Evolutionary conservation across 768 basidiomycete genomes (phyloP).

Genomic region (Macrolepiota dolichaula): DNA sequence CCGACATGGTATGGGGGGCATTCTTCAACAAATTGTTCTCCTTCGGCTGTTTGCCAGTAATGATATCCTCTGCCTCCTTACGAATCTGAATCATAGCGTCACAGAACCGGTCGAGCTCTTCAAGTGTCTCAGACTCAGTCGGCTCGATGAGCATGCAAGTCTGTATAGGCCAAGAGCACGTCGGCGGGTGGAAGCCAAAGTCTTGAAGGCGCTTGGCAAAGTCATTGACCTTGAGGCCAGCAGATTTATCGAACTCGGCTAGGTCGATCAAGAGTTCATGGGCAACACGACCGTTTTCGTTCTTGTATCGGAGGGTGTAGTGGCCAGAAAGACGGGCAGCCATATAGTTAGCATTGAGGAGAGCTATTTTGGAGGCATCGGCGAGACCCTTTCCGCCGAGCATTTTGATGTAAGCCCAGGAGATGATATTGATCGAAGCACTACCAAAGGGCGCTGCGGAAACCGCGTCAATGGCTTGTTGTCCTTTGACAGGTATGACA

Average conservation of each 20-base stretch:
- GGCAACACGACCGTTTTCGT: conserved; percentile 87
- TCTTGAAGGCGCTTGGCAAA: conserved; percentile 89
- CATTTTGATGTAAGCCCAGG: conserved; percentile 99
- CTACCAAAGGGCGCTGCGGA: conserved; percentile 93
- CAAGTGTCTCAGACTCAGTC: conserved; percentile 91
- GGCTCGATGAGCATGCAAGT: conserved; percentile 98
- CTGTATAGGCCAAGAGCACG: conserved; percentile 96
- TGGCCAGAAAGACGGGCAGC: conserved; percentile 80
- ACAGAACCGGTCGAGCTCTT: conserved; percentile 96
- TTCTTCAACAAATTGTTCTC: conserved; percentile 93
- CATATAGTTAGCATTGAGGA: conserved; percentile 98
- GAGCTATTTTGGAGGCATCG: conserved; percentile 80
- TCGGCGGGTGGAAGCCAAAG: conserved; percentile 95
- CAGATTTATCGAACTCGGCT: conserved; percentile 88
- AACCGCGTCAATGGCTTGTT: conserved; percentile 80
- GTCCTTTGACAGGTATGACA: conserved; percentile 58
- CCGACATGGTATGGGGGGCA: conserved; percentile 86
- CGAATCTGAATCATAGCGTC: conserved; percentile 98
- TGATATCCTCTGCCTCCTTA: conserved; percentile 84
- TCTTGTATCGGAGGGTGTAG: conserved; percentile 88
- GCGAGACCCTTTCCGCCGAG: conserved; percentile 91
- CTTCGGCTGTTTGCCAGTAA: conserved; percentile 81
- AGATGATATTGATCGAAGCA: conserved; percentile 92
- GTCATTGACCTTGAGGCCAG: conserved; percentile 90
- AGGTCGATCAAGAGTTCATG: conserved; percentile 96